These are phyloP conservation scores for Samsoniella hepiali DNA, from an alignment of 2,329 filamentous ascomycete species.

Conservation along the genomic window DNA sequence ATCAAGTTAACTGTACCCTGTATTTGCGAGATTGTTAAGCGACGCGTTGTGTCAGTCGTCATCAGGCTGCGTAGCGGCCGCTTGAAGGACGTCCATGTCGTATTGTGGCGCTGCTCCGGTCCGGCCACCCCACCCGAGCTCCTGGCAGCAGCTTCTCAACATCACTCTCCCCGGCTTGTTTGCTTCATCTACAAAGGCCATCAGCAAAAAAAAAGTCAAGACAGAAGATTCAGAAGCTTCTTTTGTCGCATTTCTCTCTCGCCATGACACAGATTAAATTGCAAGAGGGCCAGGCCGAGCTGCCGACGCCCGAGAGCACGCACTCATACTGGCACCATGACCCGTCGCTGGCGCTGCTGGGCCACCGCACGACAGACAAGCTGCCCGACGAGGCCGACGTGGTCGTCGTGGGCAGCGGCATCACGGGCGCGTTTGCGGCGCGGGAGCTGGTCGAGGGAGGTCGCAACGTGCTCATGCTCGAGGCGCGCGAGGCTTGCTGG, in stretches of 20 bases:
- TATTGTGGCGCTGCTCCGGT: background rate
- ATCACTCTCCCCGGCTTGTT: background rate
- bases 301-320: slow-evolving; percentile 61
- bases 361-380: slow-evolving; percentile 63
- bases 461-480: slow-evolving; percentile 65
- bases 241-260: background rate
- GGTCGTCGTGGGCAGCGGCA: slow-evolving; percentile 71
- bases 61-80: background rate
- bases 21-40: background rate
- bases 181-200: background rate
- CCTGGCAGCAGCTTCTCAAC: background rate
- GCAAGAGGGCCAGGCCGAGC: slow-evolving; percentile 42
- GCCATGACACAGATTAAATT: slow-evolving; percentile 33
- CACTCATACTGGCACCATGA: slow-evolving; percentile 71
- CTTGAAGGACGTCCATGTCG: background rate
- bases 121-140: background rate
- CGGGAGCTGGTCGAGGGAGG: slow-evolving; percentile 54
- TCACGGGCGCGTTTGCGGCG: slow-evolving; percentile 71
- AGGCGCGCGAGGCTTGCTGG: slow-evolving; percentile 77
- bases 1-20: background rate
- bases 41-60: background rate
- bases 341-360: slow-evolving; percentile 60
- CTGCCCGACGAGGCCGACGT: slow-evolving; percentile 64
- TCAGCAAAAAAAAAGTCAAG: background rate
- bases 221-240: background rate